phyloP scores from a whole-genome alignment of 352 stramenopile genomes.

The Phytophthora boehmeriae region DNA sequence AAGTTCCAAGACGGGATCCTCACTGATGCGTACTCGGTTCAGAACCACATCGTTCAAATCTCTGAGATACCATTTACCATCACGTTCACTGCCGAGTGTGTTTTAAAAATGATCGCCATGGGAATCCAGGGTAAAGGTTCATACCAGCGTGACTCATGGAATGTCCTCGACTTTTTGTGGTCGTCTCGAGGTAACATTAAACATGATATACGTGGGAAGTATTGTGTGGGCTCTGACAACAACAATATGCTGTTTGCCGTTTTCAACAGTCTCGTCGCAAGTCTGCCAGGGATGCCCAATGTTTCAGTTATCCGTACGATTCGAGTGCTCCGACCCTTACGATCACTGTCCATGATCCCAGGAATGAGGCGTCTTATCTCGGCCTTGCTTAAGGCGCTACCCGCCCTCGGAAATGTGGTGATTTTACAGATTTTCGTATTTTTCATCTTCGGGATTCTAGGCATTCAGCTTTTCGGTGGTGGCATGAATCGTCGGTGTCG shows the following conservation, averaged over 20 bases:
- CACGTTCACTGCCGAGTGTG: slow-evolving; percentile 88
- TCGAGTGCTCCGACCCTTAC: slow-evolving; percentile 86
- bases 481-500: slow-evolving; percentile 84
- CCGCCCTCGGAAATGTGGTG: slow-evolving; percentile 88
- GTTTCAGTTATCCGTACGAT: slow-evolving; percentile 87
- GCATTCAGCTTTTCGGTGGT: slow-evolving; percentile 88
- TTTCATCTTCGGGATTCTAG: slow-evolving; percentile 91
- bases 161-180: slow-evolving; percentile 94
- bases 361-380: slow-evolving; percentile 83
- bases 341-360: slow-evolving; percentile 88
- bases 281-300: slow-evolving; percentile 72
- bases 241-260: not conserved
- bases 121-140: slow-evolving; percentile 67
- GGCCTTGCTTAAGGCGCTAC: slow-evolving; percentile 84
- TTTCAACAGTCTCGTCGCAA: slow-evolving; percentile 49
- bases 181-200: slow-evolving; percentile 77
- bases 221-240: slow-evolving; percentile 1
- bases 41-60: slow-evolving; percentile 68
- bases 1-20: slow-evolving; percentile 43
- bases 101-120: slow-evolving; percentile 92
- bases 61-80: slow-evolving; percentile 86
- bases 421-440: slow-evolving; percentile 92
- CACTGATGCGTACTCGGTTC: slow-evolving; percentile 45
- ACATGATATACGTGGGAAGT: not conserved
- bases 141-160: slow-evolving; percentile 90